phyloP scores from a whole-genome alignment of 2,329 filamentous ascomycete species.

The Epichloe gansuensis region DNA sequence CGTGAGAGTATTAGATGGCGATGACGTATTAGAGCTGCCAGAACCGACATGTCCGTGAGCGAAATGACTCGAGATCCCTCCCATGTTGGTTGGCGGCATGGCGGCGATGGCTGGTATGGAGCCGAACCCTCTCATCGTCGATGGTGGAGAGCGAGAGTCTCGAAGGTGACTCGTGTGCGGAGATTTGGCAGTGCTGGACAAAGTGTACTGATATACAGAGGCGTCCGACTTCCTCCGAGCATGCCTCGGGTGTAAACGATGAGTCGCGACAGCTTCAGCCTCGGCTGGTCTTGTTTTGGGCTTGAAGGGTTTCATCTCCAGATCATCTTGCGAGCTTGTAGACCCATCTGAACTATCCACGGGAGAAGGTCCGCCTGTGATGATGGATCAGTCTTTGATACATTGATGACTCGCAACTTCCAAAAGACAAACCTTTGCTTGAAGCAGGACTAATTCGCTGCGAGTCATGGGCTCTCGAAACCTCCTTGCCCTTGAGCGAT shows the following conservation, averaged over 20 bases:
- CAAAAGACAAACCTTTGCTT: constrained; percentile 20
- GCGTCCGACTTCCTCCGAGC: constrained; percentile 19
- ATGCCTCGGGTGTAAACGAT: constrained; percentile 17
- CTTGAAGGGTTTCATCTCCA: constrained; percentile 24
- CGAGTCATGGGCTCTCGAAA: constrained; percentile 22
- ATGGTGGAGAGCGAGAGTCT: constrained; percentile 18
- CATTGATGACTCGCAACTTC: background rate
- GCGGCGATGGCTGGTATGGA: constrained; percentile 10
- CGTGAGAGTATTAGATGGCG: constrained; percentile 1
- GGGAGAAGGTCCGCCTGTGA: constrained; percentile 7
- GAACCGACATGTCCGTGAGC: background rate
- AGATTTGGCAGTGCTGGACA: constrained; percentile 9
- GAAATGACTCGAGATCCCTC: background rate
- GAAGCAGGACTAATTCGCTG: constrained; percentile 24
- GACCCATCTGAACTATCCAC: constrained; percentile 25
- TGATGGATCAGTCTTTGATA: background rate
- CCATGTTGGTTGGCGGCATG: constrained; percentile 1
- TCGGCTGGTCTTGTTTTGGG: constrained; percentile 4
- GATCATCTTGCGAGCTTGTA: constrained; percentile 26
- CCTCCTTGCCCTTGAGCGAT: constrained; percentile 32
- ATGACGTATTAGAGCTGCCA: background rate
- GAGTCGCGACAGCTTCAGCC: constrained; percentile 1
- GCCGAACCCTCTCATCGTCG: constrained; percentile 19
- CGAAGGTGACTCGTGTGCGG: constrained; percentile 8
- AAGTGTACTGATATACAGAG: constrained; percentile 13